These are phyloP conservation scores for Kazachstania bromeliacearum DNA, from an alignment of 805 yeast species.

Conservation along the genomic window DNA sequence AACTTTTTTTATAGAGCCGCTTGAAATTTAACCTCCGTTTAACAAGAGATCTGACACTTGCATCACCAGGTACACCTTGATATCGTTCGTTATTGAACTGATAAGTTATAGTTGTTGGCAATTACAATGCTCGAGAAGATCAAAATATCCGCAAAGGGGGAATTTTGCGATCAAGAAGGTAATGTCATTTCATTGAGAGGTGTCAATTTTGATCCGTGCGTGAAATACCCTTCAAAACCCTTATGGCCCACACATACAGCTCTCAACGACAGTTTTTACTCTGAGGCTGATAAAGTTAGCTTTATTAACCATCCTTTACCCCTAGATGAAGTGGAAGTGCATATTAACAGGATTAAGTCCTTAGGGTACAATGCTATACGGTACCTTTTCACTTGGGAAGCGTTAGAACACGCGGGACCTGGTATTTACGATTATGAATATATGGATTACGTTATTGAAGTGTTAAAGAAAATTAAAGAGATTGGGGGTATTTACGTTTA, in stretches of 20 bases:
- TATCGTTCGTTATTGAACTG: not conserved
- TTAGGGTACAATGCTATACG: constrained; percentile 79
- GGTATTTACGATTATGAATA: constrained; percentile 71
- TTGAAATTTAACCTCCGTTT: not conserved
- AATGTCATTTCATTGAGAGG: constrained; percentile 64
- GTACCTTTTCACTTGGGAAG: constrained; percentile 82
- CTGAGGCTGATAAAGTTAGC: constrained; percentile 65
- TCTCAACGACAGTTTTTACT: constrained; percentile 38
- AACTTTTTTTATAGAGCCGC: not conserved
- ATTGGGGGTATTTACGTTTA: constrained; percentile 72
- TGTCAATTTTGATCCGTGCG: constrained; percentile 66
- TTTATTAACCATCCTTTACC: constrained; percentile 80
- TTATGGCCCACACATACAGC: constrained; percentile 32
- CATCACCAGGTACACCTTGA: not conserved
- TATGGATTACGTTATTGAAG: constrained; percentile 55
- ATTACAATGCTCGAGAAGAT: not conserved
- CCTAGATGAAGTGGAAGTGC: constrained; percentile 58
- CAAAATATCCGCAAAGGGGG: constrained; percentile 39
- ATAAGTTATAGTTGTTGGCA: not conserved
- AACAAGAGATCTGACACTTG: not conserved
- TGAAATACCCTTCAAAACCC: constrained; percentile 62
- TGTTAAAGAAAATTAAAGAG: constrained; percentile 46
- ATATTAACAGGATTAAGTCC: constrained; percentile 58
- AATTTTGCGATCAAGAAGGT: constrained; percentile 47
- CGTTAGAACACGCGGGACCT: constrained; percentile 83